Evolutionary conservation across 306 rosid species (phyloP).

Genomic region (Gynostemma pentaphyllum): DNA sequence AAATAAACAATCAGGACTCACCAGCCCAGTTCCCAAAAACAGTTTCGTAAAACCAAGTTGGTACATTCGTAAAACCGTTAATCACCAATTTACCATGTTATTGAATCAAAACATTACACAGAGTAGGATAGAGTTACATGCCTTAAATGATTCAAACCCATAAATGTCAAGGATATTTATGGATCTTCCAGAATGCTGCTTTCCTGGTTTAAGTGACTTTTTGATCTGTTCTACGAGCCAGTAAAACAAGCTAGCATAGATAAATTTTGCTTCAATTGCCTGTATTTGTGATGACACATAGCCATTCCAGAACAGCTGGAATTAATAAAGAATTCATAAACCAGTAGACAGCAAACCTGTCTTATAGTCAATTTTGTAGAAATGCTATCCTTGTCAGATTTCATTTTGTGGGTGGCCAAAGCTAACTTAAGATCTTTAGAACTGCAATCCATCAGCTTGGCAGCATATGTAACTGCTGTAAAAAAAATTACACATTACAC

Average conservation of each 20-base stretch:
- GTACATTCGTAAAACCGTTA: too few relatives aligned
- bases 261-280: constrained; percentile 80
- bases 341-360: constrained; percentile 48
- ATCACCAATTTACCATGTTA: constrained; percentile 13
- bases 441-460: constrained; percentile 75
- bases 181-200: constrained; percentile 48
- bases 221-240: constrained; percentile 88
- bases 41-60: constrained; percentile 92
- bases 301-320: constrained; percentile 9
- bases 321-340: constrained; percentile 2
- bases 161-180: constrained; percentile 74
- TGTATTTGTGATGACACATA: constrained; percentile 22
- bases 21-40: constrained; percentile 85
- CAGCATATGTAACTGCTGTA: constrained; percentile 62
- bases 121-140: constrained; percentile 16
- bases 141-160: constrained; percentile 94
- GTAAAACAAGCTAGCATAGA: constrained; percentile 76
- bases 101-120: constrained; percentile 11
- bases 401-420: constrained; percentile 41
- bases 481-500: background rate
- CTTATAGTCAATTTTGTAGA: constrained; percentile 49
- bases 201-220: constrained; percentile 62
- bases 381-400: constrained; percentile 50
- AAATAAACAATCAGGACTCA: constrained; percentile 13
- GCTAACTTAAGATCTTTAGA: constrained; percentile 44